Base-by-base conservation (phyloP, 371 early-diverging fungal genomes). In the Mortierella sp. region DNA sequence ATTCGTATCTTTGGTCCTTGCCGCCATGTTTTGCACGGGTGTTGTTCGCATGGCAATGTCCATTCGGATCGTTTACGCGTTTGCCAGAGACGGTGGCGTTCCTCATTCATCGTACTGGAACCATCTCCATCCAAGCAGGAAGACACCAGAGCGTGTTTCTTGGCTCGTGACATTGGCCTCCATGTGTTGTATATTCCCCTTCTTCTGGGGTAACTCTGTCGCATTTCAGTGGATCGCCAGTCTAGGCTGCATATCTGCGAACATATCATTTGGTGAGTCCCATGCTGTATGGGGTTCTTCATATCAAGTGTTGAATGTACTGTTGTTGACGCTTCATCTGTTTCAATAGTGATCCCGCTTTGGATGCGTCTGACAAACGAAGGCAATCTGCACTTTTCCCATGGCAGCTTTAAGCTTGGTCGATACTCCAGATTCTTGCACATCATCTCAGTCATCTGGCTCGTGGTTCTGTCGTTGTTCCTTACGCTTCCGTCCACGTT, bases 171-270 rank as follows among this genome's bases (percentile, higher is more conserved):
- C 67, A 0, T 47, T 46, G 0, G 59, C 51, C 7, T 67, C 59
- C 41, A 59, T 67, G 41, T 62, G 63, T 3, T 50, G 67, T 5
- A 63, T 73, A 3, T 67, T 67, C 17, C 67, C 67, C 12, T 73
- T 73, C 52, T 73, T 62, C 41, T 73, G 67, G 73, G 73, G 73
- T 0, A 59, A 73, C n/a, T 24, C 50, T 3, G 48, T 54, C 19
- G 73, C 73, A 9, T 73, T 67, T 34, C 59, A 63, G 19, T 73
- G 67, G 73, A 67, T 73, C 17, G 57, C 67, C 1, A 63, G 67
- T 22, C 24, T 67, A 6, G 66, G 59, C 16, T 67, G 67, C 34
- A 54, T 73, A 9, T 21, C 67, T 7, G 54, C 73, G 16, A 73
- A 73, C 37, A 10, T 73, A 27, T 54, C 60, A 25, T 63, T 59